A percentile compares a stretch with the other conserved stretches of the same genome.
These are phyloP conservation scores for Apiospora phragmitis DNA, from an alignment of 2,329 filamentous ascomycete species.

Conservation along the genomic window DNA sequence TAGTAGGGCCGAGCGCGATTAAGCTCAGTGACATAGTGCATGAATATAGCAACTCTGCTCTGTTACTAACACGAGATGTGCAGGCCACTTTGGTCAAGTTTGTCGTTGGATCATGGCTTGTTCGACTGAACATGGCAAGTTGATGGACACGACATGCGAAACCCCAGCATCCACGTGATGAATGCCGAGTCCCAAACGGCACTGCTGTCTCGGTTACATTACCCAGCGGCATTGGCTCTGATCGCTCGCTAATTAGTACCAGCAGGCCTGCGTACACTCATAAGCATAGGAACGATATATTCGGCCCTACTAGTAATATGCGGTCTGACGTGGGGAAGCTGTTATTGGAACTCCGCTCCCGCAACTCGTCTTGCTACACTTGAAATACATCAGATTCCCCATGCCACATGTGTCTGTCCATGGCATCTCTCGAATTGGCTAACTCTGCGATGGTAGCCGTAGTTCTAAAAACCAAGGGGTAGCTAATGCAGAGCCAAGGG, in stretches of 20 bases:
- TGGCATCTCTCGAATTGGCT: background rate
- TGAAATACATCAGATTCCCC: background rate
- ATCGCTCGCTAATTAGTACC: background rate
- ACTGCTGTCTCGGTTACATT: background rate
- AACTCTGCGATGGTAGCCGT: background rate
- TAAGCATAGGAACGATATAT: background rate
- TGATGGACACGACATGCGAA: background rate
- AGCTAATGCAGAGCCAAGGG: background rate
- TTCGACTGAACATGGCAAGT: background rate
- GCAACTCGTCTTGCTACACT: background rate
- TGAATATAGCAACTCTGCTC: constrained; percentile 1
- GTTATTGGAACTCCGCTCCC: background rate
- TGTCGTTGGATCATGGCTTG: background rate
- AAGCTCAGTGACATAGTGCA: background rate
- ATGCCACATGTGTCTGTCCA: background rate
- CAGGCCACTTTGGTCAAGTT: background rate
- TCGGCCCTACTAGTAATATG: background rate
- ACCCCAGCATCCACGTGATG: background rate
- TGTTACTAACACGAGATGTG: background rate
- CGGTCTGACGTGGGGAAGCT: background rate
- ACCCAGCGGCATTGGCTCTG: background rate
- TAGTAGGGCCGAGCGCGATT: background rate
- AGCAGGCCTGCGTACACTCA: background rate
- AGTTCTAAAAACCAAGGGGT: background rate
- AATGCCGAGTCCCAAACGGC: background rate